Evolutionary conservation across 768 basidiomycete species (phyloP), one percentile per base, ranked within the genome.

Genomic region (Tephrocybe sp.): DNA sequence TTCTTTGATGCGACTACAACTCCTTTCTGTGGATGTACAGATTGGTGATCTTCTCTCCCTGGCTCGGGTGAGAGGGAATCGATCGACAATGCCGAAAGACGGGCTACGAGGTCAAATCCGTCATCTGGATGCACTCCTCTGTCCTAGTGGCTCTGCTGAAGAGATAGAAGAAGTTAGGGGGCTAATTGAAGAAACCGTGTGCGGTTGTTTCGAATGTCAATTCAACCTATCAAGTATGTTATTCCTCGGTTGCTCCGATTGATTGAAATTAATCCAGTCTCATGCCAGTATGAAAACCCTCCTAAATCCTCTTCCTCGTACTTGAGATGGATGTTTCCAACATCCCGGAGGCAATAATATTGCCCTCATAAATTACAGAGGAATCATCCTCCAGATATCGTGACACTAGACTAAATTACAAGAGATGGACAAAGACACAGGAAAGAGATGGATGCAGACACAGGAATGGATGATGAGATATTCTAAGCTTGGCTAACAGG

Each of bases 401-500:
- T 34, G 4, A 38, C 6, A n/a, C 8, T 19, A 38, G 16, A n/a
- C 21, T 38, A 38, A 38, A 38, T 38, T 38, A 38, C 37, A 38
- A 38, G 37, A 38, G 37, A 38, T 38, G 37, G 37, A 7, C 37
- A 6, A 42, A 21, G 21, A 22, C 19, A 22, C 22, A 13, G 22
- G 10, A 40, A 38, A 38, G 37, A 38, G 37, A 38, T 38, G 37
- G 37, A 7, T 18, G 7, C 25, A 21, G 21, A 22, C 19, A 22
- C 22, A 13, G 22, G 10, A 40, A n/a, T n/a, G n/a, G n/a, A n/a
- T n/a, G 16, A 7, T n/a, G 38, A 1, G 31, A 29, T 51, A 45
- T 48, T 37, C 30, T 53, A 82, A 45, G 70, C 82, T 68, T 84
- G 82, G 59, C 74, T 83, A 54, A 87, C 76, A 56, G 84, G 84